Evolutionary conservation across 176 grass and related monocot genomes (phyloP).

Genomic region (Oropetium thomaeum): DNA sequence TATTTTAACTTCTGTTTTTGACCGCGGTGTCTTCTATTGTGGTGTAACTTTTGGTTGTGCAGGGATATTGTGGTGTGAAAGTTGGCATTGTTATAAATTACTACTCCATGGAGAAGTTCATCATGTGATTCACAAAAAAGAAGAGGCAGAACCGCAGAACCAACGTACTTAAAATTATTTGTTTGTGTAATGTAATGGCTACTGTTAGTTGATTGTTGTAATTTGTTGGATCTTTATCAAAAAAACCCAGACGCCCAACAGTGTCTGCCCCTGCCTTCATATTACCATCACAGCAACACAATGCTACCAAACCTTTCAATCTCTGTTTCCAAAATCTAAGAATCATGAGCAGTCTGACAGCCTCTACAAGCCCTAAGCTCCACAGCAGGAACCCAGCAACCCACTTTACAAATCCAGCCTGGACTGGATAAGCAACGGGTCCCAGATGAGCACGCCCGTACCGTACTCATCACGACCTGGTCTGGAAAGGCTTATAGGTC

Average conservation of each 20-base stretch:
- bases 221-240: background rate
- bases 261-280: background rate
- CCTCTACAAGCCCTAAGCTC: background rate
- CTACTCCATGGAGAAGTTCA: background rate
- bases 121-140: too few species aligned
- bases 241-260: background rate
- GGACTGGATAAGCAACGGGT: background rate
- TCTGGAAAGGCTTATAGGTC: conserved; percentile 56
- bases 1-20: background rate
- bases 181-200: background rate
- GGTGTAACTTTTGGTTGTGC: background rate
- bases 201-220: background rate
- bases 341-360: background rate
- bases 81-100: background rate
- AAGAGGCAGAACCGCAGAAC: too few species aligned
- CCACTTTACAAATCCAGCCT: background rate
- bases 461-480: conserved; percentile 24
- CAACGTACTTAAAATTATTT: background rate
- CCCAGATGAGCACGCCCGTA: background rate
- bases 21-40: background rate
- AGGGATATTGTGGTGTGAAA: background rate
- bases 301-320: background rate
- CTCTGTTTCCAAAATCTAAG: background rate
- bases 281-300: background rate
- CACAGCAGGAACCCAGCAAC: background rate